Evolutionary conservation across 208 protist species (phyloP).

Genomic region (Crithidia brevicula): DNA sequence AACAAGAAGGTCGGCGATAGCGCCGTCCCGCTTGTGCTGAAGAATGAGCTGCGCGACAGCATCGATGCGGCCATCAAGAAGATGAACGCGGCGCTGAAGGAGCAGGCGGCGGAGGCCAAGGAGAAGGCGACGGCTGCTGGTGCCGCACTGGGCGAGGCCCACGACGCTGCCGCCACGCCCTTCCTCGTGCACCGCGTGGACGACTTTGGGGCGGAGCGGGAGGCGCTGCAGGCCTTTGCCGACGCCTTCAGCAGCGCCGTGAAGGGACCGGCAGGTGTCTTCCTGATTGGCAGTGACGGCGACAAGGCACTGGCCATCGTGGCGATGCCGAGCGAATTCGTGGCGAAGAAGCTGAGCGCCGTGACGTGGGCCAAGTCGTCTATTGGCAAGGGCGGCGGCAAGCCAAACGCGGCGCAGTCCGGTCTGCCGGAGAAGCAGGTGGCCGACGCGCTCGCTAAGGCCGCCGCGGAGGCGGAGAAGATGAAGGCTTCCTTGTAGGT

Average conservation of each 20-base stretch:
- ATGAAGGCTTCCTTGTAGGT: slow-evolving; percentile 66
- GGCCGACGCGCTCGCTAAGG: slow-evolving; percentile 53
- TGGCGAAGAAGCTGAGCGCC: slow-evolving; percentile 85
- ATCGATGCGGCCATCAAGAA: slow-evolving; percentile 86
- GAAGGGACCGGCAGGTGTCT: slow-evolving; percentile 70
- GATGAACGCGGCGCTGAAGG: slow-evolving; percentile 75
- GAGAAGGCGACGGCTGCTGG: slow-evolving; percentile 70
- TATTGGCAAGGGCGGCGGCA: slow-evolving; percentile 91
- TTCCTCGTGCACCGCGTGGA: slow-evolving; percentile 56
- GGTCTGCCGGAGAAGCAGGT: slow-evolving; percentile 66
- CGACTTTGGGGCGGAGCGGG: slow-evolving; percentile 83
- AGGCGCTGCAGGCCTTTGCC: slow-evolving; percentile 80
- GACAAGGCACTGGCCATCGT: slow-evolving; percentile 79
- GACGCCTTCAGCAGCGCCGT: slow-evolving; percentile 72
- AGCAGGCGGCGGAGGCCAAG: slow-evolving; percentile 61
- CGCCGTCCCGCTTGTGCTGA: slow-evolving; percentile 68
- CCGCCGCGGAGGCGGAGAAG: slow-evolving; percentile 59
- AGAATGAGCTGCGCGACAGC: slow-evolving; percentile 77
- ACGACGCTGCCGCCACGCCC: slow-evolving; percentile 48
- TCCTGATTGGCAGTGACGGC: slow-evolving; percentile 74
- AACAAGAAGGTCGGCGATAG: slow-evolving; percentile 92
- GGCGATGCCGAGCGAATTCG: slow-evolving; percentile 61
- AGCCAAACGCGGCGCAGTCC: slow-evolving; percentile 88
- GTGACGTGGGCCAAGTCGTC: slow-evolving; percentile 84
- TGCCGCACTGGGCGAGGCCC: slow-evolving; percentile 42